phyloP scores from a whole-genome alignment of 2,329 filamentous ascomycete genomes.

The Ascochyta rabiei region DNA sequence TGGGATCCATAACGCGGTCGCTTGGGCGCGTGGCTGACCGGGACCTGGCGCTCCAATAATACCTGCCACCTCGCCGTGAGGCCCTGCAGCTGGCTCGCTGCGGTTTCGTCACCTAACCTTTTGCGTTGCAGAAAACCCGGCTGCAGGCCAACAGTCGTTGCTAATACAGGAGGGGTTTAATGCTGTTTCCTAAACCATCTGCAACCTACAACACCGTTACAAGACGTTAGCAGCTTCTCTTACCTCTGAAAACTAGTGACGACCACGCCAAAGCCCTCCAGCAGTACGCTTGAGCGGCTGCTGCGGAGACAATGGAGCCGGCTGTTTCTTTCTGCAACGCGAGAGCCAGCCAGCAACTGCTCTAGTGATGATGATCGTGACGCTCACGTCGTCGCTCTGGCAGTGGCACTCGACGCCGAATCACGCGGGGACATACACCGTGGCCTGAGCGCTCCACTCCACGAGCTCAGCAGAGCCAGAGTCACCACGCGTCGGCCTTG shows the following conservation, averaged over 20 bases:
- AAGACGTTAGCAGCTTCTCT: too few species aligned
- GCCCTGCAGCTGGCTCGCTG: constrained; percentile 14
- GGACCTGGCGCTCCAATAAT: constrained; percentile 24
- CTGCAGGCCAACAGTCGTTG: too few species aligned
- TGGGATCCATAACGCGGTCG: constrained; percentile 19
- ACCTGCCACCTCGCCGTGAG: constrained; percentile 10
- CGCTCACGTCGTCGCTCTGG: constrained; percentile 13
- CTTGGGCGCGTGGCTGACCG: constrained; percentile 30
- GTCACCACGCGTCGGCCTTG: constrained; percentile 16
- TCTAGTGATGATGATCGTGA: constrained; percentile 5
- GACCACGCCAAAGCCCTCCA: too few species aligned
- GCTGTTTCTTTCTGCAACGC: too few species aligned
- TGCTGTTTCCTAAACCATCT: too few species aligned
- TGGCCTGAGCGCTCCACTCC: constrained; percentile 17
- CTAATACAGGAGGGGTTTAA: too few species aligned
- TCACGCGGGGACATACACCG: constrained; percentile 13
- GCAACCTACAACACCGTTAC: too few species aligned
- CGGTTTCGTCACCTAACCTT: constrained; percentile 2
- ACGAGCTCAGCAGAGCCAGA: constrained; percentile 9
- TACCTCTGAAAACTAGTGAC: too few species aligned
- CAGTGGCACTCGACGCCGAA: constrained; percentile 10
- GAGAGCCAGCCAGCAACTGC: background rate
- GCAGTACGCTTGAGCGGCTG: too few species aligned
- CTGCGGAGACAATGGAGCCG: too few species aligned
- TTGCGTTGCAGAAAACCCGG: too few species aligned